These are phyloP conservation scores for Sphagnum tenellum DNA, from an alignment of 225 moss, liverwort and hornwort genomes.

Conservation along the genomic window DNA sequence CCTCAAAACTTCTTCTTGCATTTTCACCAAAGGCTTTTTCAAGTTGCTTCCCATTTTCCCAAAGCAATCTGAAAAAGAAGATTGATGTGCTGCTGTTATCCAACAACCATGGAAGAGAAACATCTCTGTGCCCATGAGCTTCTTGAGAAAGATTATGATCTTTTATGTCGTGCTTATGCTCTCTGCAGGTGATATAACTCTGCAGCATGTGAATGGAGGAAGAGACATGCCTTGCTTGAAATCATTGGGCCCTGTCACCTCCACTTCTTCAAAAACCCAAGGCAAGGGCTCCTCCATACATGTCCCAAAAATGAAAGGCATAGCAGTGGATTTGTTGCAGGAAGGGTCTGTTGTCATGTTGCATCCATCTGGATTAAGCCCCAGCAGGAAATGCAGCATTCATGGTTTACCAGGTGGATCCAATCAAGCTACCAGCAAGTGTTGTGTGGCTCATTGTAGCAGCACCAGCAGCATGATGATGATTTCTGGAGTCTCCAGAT, in stretches of 20 bases:
- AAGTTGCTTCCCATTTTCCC: no score
- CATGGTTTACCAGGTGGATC: background rate
- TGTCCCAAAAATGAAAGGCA: background rate
- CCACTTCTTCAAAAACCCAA: slow-evolving; percentile 9
- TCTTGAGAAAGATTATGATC: background rate
- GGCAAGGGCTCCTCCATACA: background rate
- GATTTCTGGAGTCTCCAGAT: background rate
- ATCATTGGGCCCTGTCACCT: slow-evolving; percentile 20
- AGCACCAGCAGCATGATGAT: background rate
- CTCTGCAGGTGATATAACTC: background rate
- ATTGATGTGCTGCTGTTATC: no score
- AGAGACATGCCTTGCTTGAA: slow-evolving; percentile 13
- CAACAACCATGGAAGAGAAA: no score
- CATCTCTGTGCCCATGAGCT: background rate
- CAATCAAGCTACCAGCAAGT: background rate
- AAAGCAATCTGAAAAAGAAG: no score
- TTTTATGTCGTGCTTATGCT: no score
- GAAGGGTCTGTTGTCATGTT: slow-evolving; percentile 7
- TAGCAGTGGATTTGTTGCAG: background rate
- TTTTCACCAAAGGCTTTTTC: no score
- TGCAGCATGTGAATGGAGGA: slow-evolving; percentile 3
- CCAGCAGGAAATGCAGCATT: background rate
- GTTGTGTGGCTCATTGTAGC: background rate
- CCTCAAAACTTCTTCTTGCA: no score
- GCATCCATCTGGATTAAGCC: background rate